Percentiles rank a stretch among this genome's conserved stretches.
Evolutionary conservation across 2,329 filamentous ascomycete genomes (phyloP).

Genomic region (Trichoderma simmonsii): DNA sequence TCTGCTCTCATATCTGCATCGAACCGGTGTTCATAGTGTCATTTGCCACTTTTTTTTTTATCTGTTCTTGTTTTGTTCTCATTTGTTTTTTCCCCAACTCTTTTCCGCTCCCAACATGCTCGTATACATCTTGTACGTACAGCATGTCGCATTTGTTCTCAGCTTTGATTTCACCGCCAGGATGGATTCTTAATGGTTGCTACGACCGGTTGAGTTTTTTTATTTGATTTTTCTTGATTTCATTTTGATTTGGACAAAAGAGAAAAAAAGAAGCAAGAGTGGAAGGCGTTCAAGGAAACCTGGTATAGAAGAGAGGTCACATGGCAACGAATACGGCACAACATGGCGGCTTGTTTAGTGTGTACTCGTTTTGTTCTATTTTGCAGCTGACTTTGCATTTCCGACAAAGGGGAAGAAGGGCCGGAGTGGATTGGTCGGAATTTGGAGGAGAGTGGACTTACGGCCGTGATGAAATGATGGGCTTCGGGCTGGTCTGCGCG

Average conservation of each 20-base stretch:
- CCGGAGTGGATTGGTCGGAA: background rate
- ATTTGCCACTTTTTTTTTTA: constrained; percentile 21
- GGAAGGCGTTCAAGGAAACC: constrained; percentile 20
- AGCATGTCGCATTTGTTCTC: background rate
- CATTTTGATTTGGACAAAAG: constrained; percentile 17
- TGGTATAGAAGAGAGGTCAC: constrained; percentile 23
- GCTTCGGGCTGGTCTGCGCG: background rate
- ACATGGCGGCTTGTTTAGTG: constrained; percentile 18
- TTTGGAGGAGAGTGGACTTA: background rate
- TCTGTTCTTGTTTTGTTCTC: constrained; percentile 15
- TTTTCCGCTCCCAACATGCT: background rate
- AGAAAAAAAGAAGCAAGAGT: constrained; percentile 11
- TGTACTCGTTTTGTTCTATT: background rate
- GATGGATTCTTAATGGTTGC: constrained; percentile 9
- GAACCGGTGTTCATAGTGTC: constrained; percentile 26
- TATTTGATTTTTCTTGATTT: constrained; percentile 18
- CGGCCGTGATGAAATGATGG: background rate
- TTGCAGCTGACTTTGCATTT: constrained; percentile 9
- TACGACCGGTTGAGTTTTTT: constrained; percentile 15
- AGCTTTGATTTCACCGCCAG: constrained; percentile 5
- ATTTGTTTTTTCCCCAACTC: background rate
- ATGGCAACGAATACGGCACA: constrained; percentile 20
- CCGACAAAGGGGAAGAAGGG: background rate
- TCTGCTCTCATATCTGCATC: constrained; percentile 27
- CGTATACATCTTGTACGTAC: background rate